Percentiles rank a stretch among this genome's conserved stretches.
phyloP scores from a whole-genome alignment of 768 basidiomycete species.

The Auricularia cornea region DNA sequence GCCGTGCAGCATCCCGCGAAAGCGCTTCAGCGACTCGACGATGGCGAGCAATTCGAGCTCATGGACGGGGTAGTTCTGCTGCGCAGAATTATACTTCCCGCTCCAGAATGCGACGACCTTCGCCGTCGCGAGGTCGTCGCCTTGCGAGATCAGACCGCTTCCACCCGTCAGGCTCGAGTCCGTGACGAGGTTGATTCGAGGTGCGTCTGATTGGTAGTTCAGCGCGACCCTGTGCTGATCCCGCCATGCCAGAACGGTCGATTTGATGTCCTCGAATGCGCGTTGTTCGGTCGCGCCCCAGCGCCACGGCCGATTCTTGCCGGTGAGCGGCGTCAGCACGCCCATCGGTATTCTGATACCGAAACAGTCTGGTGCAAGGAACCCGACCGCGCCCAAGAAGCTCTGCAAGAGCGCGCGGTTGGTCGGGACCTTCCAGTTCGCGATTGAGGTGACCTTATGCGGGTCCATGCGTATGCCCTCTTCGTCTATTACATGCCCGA shows the following conservation, averaged over 20 bases:
- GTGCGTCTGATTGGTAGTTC: constrained; percentile 12
- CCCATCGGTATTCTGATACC: constrained; percentile 32
- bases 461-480: constrained; percentile 21
- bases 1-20: constrained; percentile 25
- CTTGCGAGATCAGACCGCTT: constrained; percentile 22
- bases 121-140: constrained; percentile 17
- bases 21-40: constrained; percentile 23
- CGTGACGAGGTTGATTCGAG: constrained; percentile 21
- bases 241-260: constrained; percentile 10
- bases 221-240: constrained; percentile 11
- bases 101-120: constrained; percentile 27
- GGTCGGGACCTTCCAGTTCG: constrained; percentile 22
- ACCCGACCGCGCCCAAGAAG: constrained; percentile 32
- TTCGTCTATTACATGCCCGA: constrained; percentile 20
- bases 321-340: constrained; percentile 17
- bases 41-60: constrained; percentile 32
- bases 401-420: constrained; percentile 21
- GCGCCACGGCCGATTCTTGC: constrained; percentile 8
- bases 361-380: constrained; percentile 25
- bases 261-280: constrained; percentile 25
- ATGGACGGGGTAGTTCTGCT: constrained; percentile 35
- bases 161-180: constrained; percentile 26
- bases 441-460: constrained; percentile 18
- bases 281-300: constrained; percentile 25
- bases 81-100: constrained; percentile 27